Percentiles rank a stretch among this genome's conserved stretches.
phyloP scores from a whole-genome alignment of 2,329 filamentous ascomycete genomes.

The Chaetomiaceae sp. region DNA sequence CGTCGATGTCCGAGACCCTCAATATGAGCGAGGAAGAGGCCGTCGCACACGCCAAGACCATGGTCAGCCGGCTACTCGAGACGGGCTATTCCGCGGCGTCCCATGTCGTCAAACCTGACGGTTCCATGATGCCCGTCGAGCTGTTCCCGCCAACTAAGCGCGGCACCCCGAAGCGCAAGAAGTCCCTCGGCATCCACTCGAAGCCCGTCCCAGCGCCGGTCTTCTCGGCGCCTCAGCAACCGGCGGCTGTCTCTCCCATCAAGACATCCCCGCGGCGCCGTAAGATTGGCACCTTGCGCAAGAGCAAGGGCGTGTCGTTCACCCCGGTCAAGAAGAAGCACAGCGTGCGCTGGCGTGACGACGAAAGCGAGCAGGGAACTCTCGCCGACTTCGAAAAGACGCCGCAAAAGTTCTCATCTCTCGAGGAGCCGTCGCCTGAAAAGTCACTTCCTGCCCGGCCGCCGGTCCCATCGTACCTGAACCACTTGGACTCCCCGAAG shows the following conservation, averaged over 20 bases:
- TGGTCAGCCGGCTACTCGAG: slow-evolving; percentile 73
- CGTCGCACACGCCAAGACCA: slow-evolving; percentile 69
- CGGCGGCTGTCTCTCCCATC: slow-evolving; percentile 57
- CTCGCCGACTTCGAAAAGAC: slow-evolving; percentile 91
- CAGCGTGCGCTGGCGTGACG: slow-evolving; percentile 85
- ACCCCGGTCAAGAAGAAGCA: slow-evolving; percentile 76
- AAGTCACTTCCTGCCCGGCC: slow-evolving; percentile 41
- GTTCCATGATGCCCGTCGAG: slow-evolving; percentile 56
- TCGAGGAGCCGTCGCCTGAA: slow-evolving; percentile 49
- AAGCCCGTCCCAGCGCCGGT: slow-evolving; percentile 44
- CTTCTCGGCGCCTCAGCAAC: slow-evolving; percentile 31
- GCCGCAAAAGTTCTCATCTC: slow-evolving; percentile 63
- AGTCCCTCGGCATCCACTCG: slow-evolving; percentile 39
- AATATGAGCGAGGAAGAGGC: slow-evolving; percentile 81
- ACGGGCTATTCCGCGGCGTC: slow-evolving; percentile 69
- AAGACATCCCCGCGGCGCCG: slow-evolving; percentile 78
- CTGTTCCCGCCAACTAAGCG: slow-evolving; percentile 65
- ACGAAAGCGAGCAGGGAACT: slow-evolving; percentile 74
- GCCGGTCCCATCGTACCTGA: slow-evolving; percentile 48
- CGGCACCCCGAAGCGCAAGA: slow-evolving; percentile 75
- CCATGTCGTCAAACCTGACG: slow-evolving; percentile 88
- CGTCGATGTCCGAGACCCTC: slow-evolving; percentile 76
- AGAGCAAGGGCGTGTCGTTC: slow-evolving; percentile 75
- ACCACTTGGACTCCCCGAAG: slow-evolving; percentile 45
- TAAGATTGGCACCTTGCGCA: slow-evolving; percentile 59